Base-by-base conservation (phyloP, 805 yeast genomes). In the Yarrowia bubula region DNA sequence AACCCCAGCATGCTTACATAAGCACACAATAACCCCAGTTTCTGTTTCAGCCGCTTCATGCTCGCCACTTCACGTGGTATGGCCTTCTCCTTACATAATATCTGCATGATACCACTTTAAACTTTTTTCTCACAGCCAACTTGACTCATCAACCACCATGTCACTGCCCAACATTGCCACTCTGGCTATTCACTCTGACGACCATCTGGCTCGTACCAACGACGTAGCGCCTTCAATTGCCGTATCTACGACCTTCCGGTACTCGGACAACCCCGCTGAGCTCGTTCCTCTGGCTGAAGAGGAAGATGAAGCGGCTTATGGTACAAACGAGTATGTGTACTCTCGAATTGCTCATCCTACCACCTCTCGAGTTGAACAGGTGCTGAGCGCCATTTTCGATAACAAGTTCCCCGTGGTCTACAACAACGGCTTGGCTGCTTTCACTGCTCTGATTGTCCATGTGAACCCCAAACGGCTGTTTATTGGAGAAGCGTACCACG, bases 401-500 rank as follows among this genome's bases (percentile, higher is more conserved):
- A 89, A 86, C 32, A 82, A 87, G 67, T 42, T 32, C 13, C 85
- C 87, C 0, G 85, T 90, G 0, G 81, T 84, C 0, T 93, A 91
- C 74, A 82, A 86, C 50, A 86, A 92, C 0, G 98, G 98, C 0
- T 75, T 91, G 35, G 80, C 91, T 57, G 96, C 98, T 0, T 90
- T 89, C 73, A 83, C 81, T 70, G 98, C 91, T 0, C 83, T 88
- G 1, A 75, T 92, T 73, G 83, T 87, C 39, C 81, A 86, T 69
- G 81, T 78, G 70, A 86, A 88, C 69, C 98, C 98, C 0, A 88
- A 87, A 70, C 80, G 80, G 14, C 75, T 92, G 33, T 88, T 90
- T 33, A 83, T 90, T 69, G 95, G 89, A 4, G 84, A 87, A 39
- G 90, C 93, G 6, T 92, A 92, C 75, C 96, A 89, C 72, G 98